Evolutionary conservation across 768 basidiomycete species (phyloP), one percentile per base, ranked within the genome.

Genomic region (Lyophyllum shimeji): DNA sequence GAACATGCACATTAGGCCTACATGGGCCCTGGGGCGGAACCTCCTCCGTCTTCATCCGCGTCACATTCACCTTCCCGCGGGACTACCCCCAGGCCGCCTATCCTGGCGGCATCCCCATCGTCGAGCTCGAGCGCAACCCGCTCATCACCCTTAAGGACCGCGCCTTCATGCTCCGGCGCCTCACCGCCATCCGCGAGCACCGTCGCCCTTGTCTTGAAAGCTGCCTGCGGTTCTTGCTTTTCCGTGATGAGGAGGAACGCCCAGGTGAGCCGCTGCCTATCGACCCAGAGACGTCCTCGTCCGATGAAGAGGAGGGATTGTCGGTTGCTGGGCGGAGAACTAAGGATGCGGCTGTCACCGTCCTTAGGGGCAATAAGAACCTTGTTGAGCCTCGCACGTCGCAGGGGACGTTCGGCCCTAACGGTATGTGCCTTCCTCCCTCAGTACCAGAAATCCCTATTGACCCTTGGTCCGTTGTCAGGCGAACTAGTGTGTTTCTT

Each of bases 1-100:
- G 93, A 9, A 88, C 85, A 13, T 91, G 92, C 62, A 94, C 93
- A 1, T 77, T 97, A 46, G 90, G 93, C 3, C 74, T 98, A 42
- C 85, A 92, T 59, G 92, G 92, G 1, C 94, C 93, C 2, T 95
- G 94, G 94, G 93, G 90, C n/a, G 89, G 88, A 53, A 83, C 81
- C 0, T 87, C 86, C 11, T 88, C 86, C 18, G 89, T 89, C 7
- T 95, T 93, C 72, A 85, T 95, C 55, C 86, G 95, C 0, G 82
- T 96, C 24, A 88, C 90, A 1, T 95, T 97, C 73, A 86, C 83
- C 1, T 98, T 98, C 64, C 95, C 96, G 0, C 78, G 83, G 21
- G 82, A 83, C 42, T 98, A 98, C 65, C 89, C 91, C 0, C 77
- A 83, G 6, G 78, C 79, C 0, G 60, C 60, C 1, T 74, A 85